phyloP scores from a whole-genome alignment of 495 filamentous ascomycete species.

The Oidiodendron maius region DNA sequence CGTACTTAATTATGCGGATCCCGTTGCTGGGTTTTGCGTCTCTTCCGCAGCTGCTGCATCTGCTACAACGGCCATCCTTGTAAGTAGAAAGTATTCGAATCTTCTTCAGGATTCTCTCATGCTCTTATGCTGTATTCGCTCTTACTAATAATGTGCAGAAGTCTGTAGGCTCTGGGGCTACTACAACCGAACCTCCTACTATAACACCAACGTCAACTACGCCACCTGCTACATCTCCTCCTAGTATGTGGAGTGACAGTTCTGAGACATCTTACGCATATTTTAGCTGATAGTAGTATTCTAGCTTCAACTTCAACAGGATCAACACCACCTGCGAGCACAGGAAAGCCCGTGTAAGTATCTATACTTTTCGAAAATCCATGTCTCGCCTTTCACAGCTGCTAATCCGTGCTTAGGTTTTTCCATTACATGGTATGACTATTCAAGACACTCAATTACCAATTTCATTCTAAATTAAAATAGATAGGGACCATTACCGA shows the following conservation, averaged over 20 bases:
- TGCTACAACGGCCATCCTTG: slow-evolving; percentile 2
- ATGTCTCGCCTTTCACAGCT: background rate
- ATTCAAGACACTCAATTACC: background rate
- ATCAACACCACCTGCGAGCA: background rate
- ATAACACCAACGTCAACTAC: background rate
- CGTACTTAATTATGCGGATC: slow-evolving; percentile 7
- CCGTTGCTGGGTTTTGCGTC: slow-evolving; percentile 21
- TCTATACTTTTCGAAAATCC: background rate
- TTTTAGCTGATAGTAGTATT: no score
- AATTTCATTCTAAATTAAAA: slow-evolving; percentile 4
- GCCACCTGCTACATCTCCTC: background rate
- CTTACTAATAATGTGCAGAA: background rate
- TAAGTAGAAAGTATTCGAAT: slow-evolving; percentile 2
- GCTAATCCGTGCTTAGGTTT: background rate
- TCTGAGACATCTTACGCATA: no score
- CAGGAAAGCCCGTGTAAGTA: background rate
- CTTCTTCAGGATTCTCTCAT: background rate
- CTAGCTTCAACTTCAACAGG: no score
- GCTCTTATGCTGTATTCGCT: background rate
- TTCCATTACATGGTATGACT: background rate
- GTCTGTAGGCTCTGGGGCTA: slow-evolving; percentile 2
- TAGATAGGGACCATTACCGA: slow-evolving; percentile 26
- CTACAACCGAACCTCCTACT: background rate
- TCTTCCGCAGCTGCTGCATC: background rate
- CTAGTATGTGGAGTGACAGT: no score